A percentile compares a stretch with the other conserved stretches of the same genome.
Conservation (phyloP, 768 basidiomycete species). For the Termitomyces sp. region DNA sequence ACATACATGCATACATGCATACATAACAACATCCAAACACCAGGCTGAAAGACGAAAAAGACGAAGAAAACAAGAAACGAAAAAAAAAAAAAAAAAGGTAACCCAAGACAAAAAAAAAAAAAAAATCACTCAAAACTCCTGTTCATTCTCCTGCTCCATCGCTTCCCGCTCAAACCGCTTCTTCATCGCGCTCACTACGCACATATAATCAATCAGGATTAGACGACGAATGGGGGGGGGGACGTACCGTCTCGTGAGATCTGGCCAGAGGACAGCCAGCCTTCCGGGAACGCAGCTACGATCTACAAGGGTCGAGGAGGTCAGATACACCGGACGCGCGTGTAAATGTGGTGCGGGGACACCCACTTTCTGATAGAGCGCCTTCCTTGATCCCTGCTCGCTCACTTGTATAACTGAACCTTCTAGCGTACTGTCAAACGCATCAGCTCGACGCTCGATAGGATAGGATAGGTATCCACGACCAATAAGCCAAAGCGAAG, state of each 20-base stretch:
- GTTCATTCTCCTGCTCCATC: slow-evolving; percentile 46
- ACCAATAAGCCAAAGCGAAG: too few species aligned
- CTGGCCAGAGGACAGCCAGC: slow-evolving; percentile 83
- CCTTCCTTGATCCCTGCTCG: slow-evolving; percentile 76
- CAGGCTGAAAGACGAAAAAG: too few species aligned
- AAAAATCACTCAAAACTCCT: neutral
- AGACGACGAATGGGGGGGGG: too few species aligned
- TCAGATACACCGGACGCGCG: neutral
- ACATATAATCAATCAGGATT: neutral
- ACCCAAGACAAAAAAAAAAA: too few species aligned
- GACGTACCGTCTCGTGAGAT: slow-evolving; percentile 75
- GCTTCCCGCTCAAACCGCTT: slow-evolving; percentile 72
- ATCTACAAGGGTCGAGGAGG: slow-evolving; percentile 36
- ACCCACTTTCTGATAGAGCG: slow-evolving; percentile 68
- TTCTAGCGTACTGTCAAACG: slow-evolving; percentile 43
- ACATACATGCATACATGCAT: too few species aligned
- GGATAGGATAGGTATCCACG: too few species aligned
- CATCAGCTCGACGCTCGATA: neutral
- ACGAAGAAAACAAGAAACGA: too few species aligned
- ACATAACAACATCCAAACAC: too few species aligned
- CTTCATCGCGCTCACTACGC: slow-evolving; percentile 76
- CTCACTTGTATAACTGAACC: slow-evolving; percentile 67
- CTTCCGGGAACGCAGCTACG: slow-evolving; percentile 73
- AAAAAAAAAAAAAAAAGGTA: too few species aligned
- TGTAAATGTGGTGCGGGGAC: slow-evolving; percentile 6